Percentiles rank a stretch among this genome's conserved stretches.
These are phyloP conservation scores for Sclerotinia borealis DNA, from an alignment of 2,329 filamentous ascomycete species.

Conservation along the genomic window DNA sequence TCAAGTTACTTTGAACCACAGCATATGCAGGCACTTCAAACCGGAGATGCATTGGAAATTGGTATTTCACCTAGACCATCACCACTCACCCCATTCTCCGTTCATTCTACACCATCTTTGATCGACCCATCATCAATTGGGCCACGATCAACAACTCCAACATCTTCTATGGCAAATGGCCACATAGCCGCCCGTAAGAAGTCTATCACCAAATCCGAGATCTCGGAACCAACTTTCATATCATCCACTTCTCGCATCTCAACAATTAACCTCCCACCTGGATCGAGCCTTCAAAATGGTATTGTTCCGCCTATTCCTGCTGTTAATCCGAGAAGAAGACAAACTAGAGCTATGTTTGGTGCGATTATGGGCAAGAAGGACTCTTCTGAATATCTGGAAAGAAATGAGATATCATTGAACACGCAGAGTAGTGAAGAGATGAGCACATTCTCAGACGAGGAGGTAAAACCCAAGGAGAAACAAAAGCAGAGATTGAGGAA, in stretches of 20 bases:
- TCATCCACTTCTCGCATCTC: constrained; percentile 31
- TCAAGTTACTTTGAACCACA: constrained; percentile 26
- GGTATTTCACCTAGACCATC: constrained; percentile 29
- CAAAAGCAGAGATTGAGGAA: constrained; percentile 27
- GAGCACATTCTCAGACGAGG: constrained; percentile 32
- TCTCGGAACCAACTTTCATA: constrained; percentile 32
- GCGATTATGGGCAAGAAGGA: constrained; percentile 24
- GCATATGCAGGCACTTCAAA: constrained; percentile 22
- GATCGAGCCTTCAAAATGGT: constrained; percentile 27
- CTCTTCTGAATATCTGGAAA: constrained; percentile 16
- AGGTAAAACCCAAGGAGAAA: constrained; percentile 21
- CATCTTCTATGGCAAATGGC: constrained; percentile 16
- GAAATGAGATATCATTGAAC: constrained; percentile 23
- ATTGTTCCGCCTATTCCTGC: constrained; percentile 30
- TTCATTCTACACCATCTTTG: constrained; percentile 30
- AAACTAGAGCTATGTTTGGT: constrained; percentile 31
- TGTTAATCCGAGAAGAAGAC: constrained; percentile 30
- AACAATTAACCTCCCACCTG: constrained; percentile 30
- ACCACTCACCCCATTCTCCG: constrained; percentile 28
- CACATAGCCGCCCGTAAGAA: constrained; percentile 24
- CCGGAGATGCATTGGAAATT: constrained; percentile 21
- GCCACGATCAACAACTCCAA: constrained; percentile 23
- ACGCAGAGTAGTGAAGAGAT: constrained; percentile 30
- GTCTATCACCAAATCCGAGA: constrained; percentile 32
- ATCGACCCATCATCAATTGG: constrained; percentile 21